Conservation (phyloP, 768 basidiomycete species). For the Lyophyllum semitale region DNA sequence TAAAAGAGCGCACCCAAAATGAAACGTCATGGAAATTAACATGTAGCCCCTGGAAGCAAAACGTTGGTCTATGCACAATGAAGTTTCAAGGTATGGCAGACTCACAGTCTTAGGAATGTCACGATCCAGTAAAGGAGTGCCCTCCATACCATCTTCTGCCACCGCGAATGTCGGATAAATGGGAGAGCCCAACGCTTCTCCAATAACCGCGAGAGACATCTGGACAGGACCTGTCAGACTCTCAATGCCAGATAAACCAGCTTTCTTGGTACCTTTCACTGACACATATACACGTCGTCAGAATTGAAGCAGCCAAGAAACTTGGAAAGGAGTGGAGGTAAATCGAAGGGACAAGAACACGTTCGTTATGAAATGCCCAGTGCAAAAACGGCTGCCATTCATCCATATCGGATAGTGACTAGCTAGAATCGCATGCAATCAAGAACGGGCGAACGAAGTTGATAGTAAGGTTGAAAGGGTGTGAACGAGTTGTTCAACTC, state of each 20-base stretch:
- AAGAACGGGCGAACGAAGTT: background rate
- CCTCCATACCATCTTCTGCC: slow-evolving; percentile 53
- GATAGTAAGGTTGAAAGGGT: too few species aligned
- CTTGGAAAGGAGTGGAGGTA: slow-evolving; percentile 47
- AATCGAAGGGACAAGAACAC: slow-evolving; percentile 40
- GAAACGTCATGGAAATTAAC: slow-evolving; percentile 73
- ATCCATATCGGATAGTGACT: slow-evolving; percentile 11
- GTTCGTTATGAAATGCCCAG: slow-evolving; percentile 41
- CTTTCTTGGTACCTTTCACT: slow-evolving; percentile 53
- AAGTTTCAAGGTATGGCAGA: background rate
- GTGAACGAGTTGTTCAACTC: too few species aligned
- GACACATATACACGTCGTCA: slow-evolving; percentile 51
- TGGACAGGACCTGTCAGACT: slow-evolving; percentile 22
- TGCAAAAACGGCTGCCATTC: slow-evolving; percentile 35
- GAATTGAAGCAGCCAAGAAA: slow-evolving; percentile 46
- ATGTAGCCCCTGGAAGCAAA: slow-evolving; percentile 56
- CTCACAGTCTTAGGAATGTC: slow-evolving; percentile 66
- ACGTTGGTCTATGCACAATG: background rate
- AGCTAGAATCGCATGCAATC: background rate
- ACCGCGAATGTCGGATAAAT: slow-evolving; percentile 39
- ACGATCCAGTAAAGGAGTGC: slow-evolving; percentile 55
- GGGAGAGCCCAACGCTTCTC: slow-evolving; percentile 52
- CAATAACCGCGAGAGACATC: slow-evolving; percentile 50
- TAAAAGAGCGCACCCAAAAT: slow-evolving; percentile 55
- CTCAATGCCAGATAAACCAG: background rate